phyloP scores from a whole-genome alignment of 169 alveolate genomes.

The Eimeria tenella region DNA sequence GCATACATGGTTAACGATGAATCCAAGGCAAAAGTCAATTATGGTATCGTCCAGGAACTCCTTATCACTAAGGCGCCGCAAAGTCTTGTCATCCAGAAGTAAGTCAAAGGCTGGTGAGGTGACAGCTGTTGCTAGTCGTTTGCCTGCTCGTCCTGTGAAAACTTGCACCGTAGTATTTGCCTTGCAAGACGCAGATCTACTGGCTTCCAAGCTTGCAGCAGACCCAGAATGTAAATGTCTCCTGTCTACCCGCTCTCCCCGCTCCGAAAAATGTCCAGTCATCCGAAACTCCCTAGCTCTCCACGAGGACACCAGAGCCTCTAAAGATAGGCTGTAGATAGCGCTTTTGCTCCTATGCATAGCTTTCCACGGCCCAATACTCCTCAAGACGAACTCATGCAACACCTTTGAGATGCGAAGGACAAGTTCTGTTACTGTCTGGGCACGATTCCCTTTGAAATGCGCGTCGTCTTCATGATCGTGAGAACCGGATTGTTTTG shows the following conservation, averaged over 20 bases:
- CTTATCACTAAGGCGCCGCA: slow-evolving; percentile 69
- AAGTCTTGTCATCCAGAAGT: slow-evolving; percentile 59
- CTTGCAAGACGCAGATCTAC: neutral
- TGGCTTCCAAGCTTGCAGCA: neutral
- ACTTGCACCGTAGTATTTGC: neutral
- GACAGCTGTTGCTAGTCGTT: slow-evolving; percentile 4
- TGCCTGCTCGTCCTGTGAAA: neutral
- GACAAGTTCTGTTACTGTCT: neutral
- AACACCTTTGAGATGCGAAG: slow-evolving; percentile 10
- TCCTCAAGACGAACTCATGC: neutral
- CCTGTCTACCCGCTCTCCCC: neutral
- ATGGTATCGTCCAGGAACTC: slow-evolving; percentile 75
- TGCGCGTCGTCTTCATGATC: neutral
- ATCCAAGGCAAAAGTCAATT: slow-evolving; percentile 76
- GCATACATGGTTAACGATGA: slow-evolving; percentile 73
- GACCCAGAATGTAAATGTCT: neutral
- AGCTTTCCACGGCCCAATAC: slow-evolving; percentile 47
- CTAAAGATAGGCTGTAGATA: neutral
- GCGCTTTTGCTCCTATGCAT: slow-evolving; percentile 1
- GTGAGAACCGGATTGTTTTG: no score
- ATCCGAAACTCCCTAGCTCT: slow-evolving; percentile 16
- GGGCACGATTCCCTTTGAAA: neutral
- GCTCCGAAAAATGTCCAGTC: neutral
- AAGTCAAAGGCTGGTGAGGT: slow-evolving; percentile 58
- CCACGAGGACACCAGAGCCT: slow-evolving; percentile 11